Base-by-base conservation (phyloP, 768 basidiomycete species). In the Lentinula guzmanii region DNA sequence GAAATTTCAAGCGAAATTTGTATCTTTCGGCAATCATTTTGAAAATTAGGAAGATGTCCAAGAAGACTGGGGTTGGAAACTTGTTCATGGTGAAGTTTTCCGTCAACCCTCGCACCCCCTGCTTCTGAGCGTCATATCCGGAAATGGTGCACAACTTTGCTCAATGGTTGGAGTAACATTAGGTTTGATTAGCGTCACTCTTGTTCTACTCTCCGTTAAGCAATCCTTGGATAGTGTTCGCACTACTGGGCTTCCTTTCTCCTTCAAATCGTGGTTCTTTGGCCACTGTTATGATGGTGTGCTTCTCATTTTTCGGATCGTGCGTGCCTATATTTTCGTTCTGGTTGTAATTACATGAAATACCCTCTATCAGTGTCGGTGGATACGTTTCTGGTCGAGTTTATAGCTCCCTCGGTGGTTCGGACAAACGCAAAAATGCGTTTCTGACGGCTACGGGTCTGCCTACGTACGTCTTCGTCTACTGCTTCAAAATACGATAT, bases 51-150 rank as follows among this genome's bases (percentile, higher is more conserved):
- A 96, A 69, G 94, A 96, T 68, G 91, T 97, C 2, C 93, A 95
- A 73, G 96, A 98, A 76, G 96, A 98, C 67, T 96, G 89, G 84
- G 96, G 96, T 1, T 98, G 96, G 96, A 98, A 98, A 70, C 83
- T 98, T 16, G 87, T 98, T 24, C 94, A 97, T 66, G 95, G 94
- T 21, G 96, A 98, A 74, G 92, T 98, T 16, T 98, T 98, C 80
- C 85, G 96, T 21, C 78, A 87, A 1, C 96, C 96, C 1, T 75
- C 76, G 50, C 81, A 87, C 58, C 86, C 93, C 0, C 84, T 95
- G 80, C 64, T 89, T 7, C 76, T 98, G 7, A 87, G 93, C 3
- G 83, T 94, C 41, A 82, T 95, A 74, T 86, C 90, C n/a, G 96
- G 96, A 10, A 98, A 94, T 68, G 94, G 94, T 7, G 77, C 86